phyloP scores from a whole-genome alignment of 108 stramenopile genomes.

The Fragilariopsis cylindrus region DNA sequence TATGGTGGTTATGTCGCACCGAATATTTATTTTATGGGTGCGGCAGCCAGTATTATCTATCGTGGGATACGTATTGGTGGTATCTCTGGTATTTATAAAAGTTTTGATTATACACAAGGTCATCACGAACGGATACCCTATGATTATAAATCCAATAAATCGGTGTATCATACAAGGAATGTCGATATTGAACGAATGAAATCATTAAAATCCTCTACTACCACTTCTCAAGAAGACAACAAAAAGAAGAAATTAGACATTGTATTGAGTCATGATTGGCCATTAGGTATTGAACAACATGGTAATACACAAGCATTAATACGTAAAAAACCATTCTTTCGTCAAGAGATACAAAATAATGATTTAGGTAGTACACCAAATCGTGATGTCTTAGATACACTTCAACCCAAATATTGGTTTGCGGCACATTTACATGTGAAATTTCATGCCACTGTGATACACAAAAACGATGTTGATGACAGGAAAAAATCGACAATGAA shows the following conservation, averaged over 20 bases:
- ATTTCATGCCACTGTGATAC: constrained; percentile 87
- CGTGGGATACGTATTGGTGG: constrained; percentile 95
- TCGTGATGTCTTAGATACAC: constrained; percentile 67
- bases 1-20: constrained; percentile 99
- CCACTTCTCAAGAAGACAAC: neutral
- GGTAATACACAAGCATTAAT: constrained; percentile 77
- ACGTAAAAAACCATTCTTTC: constrained; percentile 82
- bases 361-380: constrained; percentile 91
- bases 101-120: constrained; percentile 68
- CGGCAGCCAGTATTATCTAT: constrained; percentile 86
- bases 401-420: constrained; percentile 96
- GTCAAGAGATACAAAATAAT: constrained; percentile 81
- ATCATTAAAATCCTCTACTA: neutral
- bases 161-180: constrained; percentile 93
- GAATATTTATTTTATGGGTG: constrained; percentile 97
- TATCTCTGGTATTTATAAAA: constrained; percentile 94
- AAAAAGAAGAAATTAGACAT: constrained; percentile 63
- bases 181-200: constrained; percentile 85
- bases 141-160: constrained; percentile 60
- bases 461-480: constrained; percentile 36
- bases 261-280: constrained; percentile 97
- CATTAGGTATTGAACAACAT: constrained; percentile 86
- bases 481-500: neutral
- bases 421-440: constrained; percentile 97
- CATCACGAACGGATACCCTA: constrained; percentile 70